Evolutionary conservation across 495 filamentous ascomycete genomes (phyloP), one percentile per base, ranked within the genome.

Genomic region (Lepidopterella palustris): DNA sequence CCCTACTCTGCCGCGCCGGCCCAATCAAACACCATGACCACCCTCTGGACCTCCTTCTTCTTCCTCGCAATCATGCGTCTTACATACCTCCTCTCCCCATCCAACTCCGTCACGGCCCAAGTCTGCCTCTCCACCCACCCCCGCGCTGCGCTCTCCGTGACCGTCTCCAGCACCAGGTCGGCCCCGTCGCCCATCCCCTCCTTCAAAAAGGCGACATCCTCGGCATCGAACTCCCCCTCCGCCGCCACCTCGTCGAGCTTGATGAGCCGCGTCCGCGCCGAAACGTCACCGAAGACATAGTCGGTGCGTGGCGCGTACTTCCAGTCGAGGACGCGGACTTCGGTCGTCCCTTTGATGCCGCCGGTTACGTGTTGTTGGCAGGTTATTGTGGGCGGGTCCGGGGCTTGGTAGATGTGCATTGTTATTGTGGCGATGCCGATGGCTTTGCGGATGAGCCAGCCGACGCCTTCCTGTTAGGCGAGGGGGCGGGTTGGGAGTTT

Each of bases 381-480:
- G 72, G 93, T 86, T 75, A 96, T 83, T 78, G 89, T 87, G 58
- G 81, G 76, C 25, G 47, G 21, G 27, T 58, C 57, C 10, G 70
- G 58, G 26, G 53, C 60, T 66, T 90, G 80, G 64, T 82, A 82
- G 58, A 89, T 68, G 51, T 81, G 64, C 23, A 95, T 81, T 8
- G 86, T 89, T 20, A 97, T 70, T 25, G 84, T 88, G 3, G 91
- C 87, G 10, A 84, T 67, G 63, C 72, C 65, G 72, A 96, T 84
- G 49, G 82, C 80, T 77, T 87, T 90, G 74, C 93, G 92, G 35
- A 82, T 79, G 57, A 90, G 64, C 88, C 87, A 97, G 78, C 84
- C 72, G 51, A 98, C 76, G 73, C 86, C 86, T 83, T 97, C 92
- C 71, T 92, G 77, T 31, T n/a, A n/a, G n/a, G n/a, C n/a, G n/a